phyloP scores from a whole-genome alignment of 2,329 filamentous ascomycete genomes.

The Exophiala aquamarina region DNA sequence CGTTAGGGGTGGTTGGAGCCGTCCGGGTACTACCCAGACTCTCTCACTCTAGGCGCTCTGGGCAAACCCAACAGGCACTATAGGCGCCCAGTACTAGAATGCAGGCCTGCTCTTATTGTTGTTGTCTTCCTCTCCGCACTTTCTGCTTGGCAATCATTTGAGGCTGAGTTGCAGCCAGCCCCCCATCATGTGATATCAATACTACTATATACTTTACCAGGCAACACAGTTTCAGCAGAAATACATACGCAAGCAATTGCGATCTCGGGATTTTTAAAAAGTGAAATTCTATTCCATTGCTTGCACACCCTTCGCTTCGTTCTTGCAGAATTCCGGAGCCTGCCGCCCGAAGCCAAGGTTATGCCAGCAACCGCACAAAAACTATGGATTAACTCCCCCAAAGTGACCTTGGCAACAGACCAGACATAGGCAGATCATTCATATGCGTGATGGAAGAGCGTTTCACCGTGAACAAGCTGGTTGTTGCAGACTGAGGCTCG shows the following conservation, averaged over 20 bases:
- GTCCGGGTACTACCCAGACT: too few species aligned
- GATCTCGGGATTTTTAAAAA: conserved; percentile 1
- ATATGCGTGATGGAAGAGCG: conserved; percentile 20
- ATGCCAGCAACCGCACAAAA: conserved; percentile 27
- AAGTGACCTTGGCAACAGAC: conserved; percentile 21
- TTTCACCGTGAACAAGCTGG: conserved; percentile 23
- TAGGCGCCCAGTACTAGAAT: too few species aligned
- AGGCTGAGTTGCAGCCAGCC: too few species aligned
- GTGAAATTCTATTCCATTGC: conserved; percentile 25
- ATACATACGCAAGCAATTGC: too few species aligned
- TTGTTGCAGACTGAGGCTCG: conserved; percentile 14
- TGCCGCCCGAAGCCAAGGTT: conserved; percentile 26
- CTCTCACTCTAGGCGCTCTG: too few species aligned
- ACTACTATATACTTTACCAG: not conserved
- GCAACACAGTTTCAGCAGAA: conserved; percentile 11
- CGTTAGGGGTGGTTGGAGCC: too few species aligned
- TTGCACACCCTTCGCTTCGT: conserved; percentile 21
- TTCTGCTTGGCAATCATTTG: too few species aligned
- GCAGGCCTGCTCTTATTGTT: too few species aligned
- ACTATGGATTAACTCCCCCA: conserved; percentile 23
- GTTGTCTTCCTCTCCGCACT: too few species aligned
- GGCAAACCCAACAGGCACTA: too few species aligned
- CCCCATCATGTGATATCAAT: too few species aligned
- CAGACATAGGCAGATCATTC: conserved; percentile 23
- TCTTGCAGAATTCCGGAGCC: conserved; percentile 22